phyloP scores from a whole-genome alignment of 2,329 filamentous ascomycete genomes.

The Kalmusia sp. region DNA sequence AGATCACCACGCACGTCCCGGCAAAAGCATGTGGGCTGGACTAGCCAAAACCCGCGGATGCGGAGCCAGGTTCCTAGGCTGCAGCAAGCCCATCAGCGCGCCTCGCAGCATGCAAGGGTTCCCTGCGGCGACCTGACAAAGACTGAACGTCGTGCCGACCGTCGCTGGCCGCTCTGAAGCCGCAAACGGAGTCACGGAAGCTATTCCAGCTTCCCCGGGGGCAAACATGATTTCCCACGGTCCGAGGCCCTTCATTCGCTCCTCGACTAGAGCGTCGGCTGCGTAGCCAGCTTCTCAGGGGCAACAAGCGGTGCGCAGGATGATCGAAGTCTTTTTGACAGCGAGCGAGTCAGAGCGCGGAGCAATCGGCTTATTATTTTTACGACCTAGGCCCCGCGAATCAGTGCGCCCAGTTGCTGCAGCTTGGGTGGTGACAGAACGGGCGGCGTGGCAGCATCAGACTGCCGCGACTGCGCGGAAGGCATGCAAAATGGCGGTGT shows the following conservation, averaged over 20 bases:
- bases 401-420: conserved; percentile 19
- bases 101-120: conserved; percentile 16
- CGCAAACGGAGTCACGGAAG: conserved; percentile 35
- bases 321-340: conserved; percentile 23
- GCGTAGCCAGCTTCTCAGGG: conserved; percentile 26
- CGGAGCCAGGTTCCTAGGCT: conserved; percentile 31
- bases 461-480: conserved; percentile 33
- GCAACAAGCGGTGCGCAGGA: conserved; percentile 20
- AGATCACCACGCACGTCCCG: conserved; percentile 42
- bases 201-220: conserved; percentile 38
- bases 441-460: conserved; percentile 33
- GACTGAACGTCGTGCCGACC: conserved; percentile 39
- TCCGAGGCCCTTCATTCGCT: conserved; percentile 23
- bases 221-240: conserved; percentile 34
- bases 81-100: conserved; percentile 14
- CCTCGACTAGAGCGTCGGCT: conserved; percentile 15
- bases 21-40: conserved; percentile 34
- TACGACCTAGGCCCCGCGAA: conserved; percentile 33
- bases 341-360: conserved; percentile 35
- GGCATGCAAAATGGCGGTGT: conserved; percentile 42
- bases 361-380: conserved; percentile 32
- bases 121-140: conserved; percentile 22
- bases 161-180: conserved; percentile 29
- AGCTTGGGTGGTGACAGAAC: conserved; percentile 13
- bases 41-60: conserved; percentile 34